phyloP scores from a whole-genome alignment of 116 monocot species.

The Trichopus zeylanicus region DNA sequence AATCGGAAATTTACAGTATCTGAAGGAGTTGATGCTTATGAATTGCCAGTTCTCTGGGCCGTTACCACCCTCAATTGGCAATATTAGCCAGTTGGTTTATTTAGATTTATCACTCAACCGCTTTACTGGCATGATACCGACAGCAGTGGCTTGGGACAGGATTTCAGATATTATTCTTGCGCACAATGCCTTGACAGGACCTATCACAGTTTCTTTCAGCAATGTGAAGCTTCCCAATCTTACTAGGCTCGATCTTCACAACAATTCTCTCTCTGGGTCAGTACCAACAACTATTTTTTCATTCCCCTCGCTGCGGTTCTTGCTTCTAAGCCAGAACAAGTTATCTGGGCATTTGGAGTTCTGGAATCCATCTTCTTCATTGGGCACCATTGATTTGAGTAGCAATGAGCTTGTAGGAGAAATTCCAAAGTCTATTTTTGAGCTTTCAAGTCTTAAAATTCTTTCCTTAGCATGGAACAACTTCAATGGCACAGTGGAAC shows the following conservation, averaged over 20 bases:
- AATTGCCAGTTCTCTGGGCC: background rate
- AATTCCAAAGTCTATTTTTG: conserved; percentile 37
- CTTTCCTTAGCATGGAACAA: conserved; percentile 45
- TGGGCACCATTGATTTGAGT: conserved; percentile 43
- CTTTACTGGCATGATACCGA: background rate
- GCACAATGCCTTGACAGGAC: conserved; percentile 33
- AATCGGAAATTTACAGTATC: background rate
- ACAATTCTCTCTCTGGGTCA: background rate
- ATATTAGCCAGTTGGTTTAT: background rate
- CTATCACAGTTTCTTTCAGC: conserved; percentile 11
- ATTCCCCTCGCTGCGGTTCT: background rate
- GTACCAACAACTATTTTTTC: background rate
- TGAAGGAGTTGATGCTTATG: background rate
- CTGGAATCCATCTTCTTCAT: background rate
- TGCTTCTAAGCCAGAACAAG: background rate
- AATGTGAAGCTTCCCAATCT: conserved; percentile 11
- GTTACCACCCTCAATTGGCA: background rate
- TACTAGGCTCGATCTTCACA: background rate
- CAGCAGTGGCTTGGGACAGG: background rate
- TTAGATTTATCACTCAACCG: background rate
- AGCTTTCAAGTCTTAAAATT: conserved; percentile 29
- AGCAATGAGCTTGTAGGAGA: conserved; percentile 35
- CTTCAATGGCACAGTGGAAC: conserved; percentile 40
- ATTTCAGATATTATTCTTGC: conserved; percentile 18
- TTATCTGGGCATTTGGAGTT: background rate